Evolutionary conservation across 495 filamentous ascomycete genomes (phyloP).

Genomic region (Penicillium argentinense): DNA sequence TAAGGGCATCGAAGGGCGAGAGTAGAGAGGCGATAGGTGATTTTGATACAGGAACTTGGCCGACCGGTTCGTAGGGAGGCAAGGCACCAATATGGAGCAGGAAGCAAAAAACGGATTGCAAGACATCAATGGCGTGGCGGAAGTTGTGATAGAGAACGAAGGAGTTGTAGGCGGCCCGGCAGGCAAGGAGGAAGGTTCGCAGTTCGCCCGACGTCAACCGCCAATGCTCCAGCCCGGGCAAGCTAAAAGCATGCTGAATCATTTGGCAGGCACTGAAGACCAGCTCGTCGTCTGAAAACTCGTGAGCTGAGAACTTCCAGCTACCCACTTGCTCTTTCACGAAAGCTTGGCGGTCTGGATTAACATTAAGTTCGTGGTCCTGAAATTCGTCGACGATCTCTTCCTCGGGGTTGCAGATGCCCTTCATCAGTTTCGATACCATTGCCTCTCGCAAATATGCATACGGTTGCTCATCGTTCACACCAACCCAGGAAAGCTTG

Average conservation of each 20-base stretch:
- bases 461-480: slow-evolving; percentile 84
- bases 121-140: slow-evolving; percentile 91
- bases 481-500: slow-evolving; percentile 89
- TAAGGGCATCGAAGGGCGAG: slow-evolving; percentile 81
- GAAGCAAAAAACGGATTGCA: slow-evolving; percentile 92
- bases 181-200: slow-evolving; percentile 76
- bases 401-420: slow-evolving; percentile 77
- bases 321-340: slow-evolving; percentile 70
- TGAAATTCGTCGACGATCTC: slow-evolving; percentile 52
- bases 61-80: slow-evolving; percentile 56
- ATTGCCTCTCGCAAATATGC: slow-evolving; percentile 83
- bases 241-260: slow-evolving; percentile 81
- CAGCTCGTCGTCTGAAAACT: slow-evolving; percentile 86
- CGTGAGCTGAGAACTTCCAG: slow-evolving; percentile 88
- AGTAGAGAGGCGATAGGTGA: slow-evolving; percentile 72
- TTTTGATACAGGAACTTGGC: slow-evolving; percentile 26
- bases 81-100: slow-evolving; percentile 79
- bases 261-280: slow-evolving; percentile 77
- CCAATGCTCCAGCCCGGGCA: slow-evolving; percentile 80
- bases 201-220: slow-evolving; percentile 77
- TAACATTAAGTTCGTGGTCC: slow-evolving; percentile 41
- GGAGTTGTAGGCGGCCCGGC: slow-evolving; percentile 83
- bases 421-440: slow-evolving; percentile 88
- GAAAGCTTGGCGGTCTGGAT: slow-evolving; percentile 54
- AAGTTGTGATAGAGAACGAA: slow-evolving; percentile 99